phyloP scores from a whole-genome alignment of 257 asterid genomes.

The Mitragyna speciosa region DNA sequence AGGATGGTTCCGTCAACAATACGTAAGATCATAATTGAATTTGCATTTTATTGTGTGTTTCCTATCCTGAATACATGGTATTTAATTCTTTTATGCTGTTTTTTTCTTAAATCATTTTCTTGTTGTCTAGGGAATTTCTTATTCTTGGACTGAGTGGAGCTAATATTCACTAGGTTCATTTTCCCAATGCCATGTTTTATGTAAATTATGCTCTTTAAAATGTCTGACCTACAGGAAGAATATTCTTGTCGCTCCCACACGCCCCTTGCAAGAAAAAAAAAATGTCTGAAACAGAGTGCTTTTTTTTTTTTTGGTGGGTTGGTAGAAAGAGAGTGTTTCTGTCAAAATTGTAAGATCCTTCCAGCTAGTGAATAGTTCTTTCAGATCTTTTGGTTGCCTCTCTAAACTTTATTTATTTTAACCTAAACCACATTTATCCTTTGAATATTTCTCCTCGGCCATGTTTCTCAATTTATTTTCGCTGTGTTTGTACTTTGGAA shows the following conservation, averaged over 20 bases:
- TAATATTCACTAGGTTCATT: neutral
- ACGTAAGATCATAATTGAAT: conserved; percentile 28
- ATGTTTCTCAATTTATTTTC: neutral
- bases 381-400: neutral
- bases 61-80: neutral
- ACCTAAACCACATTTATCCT: neutral
- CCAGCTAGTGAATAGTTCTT: neutral
- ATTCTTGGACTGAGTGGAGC: neutral
- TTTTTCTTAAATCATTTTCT: neutral
- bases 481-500: conserved; percentile 1
- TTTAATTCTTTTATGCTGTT: neutral
- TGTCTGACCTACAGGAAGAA: neutral
- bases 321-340: neutral
- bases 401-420: neutral
- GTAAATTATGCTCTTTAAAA: neutral
- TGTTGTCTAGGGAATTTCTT: neutral
- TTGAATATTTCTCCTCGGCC: neutral
- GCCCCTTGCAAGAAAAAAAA: neutral
- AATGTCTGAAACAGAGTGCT: too few relatives aligned
- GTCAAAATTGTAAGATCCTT: neutral
- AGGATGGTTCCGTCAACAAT: conserved; percentile 84
- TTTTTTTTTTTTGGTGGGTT: too few relatives aligned
- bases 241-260: neutral
- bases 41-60: neutral
- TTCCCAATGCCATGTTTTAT: neutral